phyloP scores from a whole-genome alignment of 192 early-diverging fungal genomes.

The Linnemannia elongata region DNA sequence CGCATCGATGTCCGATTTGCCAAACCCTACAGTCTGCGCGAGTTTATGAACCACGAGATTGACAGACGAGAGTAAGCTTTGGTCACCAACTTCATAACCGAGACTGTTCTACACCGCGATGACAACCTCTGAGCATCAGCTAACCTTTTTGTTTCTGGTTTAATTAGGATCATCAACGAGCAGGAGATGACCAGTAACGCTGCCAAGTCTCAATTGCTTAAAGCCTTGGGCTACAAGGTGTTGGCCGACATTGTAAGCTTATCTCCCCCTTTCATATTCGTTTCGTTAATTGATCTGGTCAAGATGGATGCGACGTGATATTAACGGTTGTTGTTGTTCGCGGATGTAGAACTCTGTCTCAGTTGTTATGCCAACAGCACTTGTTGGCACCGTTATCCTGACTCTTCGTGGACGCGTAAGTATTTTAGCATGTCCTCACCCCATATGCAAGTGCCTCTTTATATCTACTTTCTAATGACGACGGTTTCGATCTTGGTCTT shows the following conservation, averaged over 20 bases:
- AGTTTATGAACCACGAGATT: slow-evolving; percentile 75
- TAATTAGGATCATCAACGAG: slow-evolving; percentile 49
- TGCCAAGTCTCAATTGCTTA: slow-evolving; percentile 70
- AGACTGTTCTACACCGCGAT: not conserved
- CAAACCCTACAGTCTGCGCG: slow-evolving; percentile 78
- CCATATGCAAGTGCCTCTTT: not conserved
- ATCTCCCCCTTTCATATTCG: not conserved
- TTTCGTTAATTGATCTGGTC: slow-evolving; percentile 21
- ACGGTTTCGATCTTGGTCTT: not conserved
- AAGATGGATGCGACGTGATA: slow-evolving; percentile 40
- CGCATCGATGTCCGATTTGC: slow-evolving; percentile 87
- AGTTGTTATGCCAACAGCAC: slow-evolving; percentile 88
- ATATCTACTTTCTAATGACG: not conserved
- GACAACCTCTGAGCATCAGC: not conserved
- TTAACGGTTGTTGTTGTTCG: not conserved
- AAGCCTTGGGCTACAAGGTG: slow-evolving; percentile 79
- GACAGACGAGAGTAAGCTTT: slow-evolving; percentile 65
- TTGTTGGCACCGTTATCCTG: slow-evolving; percentile 84
- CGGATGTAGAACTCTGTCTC: slow-evolving; percentile 72
- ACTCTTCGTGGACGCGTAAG: slow-evolving; percentile 85
- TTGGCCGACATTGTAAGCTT: slow-evolving; percentile 70
- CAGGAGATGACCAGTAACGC: slow-evolving; percentile 45
- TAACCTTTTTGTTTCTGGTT: not conserved
- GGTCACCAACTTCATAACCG: not conserved
- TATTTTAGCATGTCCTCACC: slow-evolving; percentile 41